Base-by-base conservation (phyloP, 345 rosid species). In the Streptanthus diversifolius region DNA sequence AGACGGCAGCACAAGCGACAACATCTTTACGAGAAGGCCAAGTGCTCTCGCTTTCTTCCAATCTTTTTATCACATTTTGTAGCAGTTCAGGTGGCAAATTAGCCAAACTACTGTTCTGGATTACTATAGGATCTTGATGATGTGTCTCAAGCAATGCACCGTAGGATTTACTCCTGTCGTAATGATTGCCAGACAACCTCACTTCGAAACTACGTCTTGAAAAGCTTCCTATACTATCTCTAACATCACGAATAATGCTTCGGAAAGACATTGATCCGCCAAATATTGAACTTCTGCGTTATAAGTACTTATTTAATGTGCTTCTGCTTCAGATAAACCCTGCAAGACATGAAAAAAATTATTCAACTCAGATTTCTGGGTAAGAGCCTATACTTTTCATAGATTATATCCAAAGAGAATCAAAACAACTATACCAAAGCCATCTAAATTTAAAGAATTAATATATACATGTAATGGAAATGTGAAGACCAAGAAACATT, bases 1-100 rank as follows among this genome's bases (percentile, higher is more conserved):
- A 91, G 7, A 91, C 95, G 0, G 84, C 86, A 74, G 95, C 92
- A 82, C 95, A 91, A 24, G 91, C 86, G 55, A 91, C 88, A 52
- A 91, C 92, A 66, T 91, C 68, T 80, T 80, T 88, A 55, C 95
- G 92, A 66, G 85, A 77, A 81, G 95, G 97, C 97, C 97, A 91
- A 0, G 66, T 80, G 44, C 83, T 77, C 85, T 87, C 92, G 43
- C 91, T 85, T 19, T 84, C 88, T 78, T 91, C 97, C 75, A 91
- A 80, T 72, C 87, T 80, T 83, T 82, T 88, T 64, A 91, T 81
- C 66, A 88, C 95, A 73, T 91, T 91, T 18, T 80, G 82, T 45
- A 91, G 54, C 35, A 91, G 78, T 81, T 87, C 92, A 21, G 92
- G 88, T 14, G 97, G 97, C 7, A 91, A 88, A 74, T 87, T 77